These are phyloP conservation scores for Ramalina peruviana DNA, from an alignment of 495 filamentous ascomycete genomes.

Conservation along the genomic window DNA sequence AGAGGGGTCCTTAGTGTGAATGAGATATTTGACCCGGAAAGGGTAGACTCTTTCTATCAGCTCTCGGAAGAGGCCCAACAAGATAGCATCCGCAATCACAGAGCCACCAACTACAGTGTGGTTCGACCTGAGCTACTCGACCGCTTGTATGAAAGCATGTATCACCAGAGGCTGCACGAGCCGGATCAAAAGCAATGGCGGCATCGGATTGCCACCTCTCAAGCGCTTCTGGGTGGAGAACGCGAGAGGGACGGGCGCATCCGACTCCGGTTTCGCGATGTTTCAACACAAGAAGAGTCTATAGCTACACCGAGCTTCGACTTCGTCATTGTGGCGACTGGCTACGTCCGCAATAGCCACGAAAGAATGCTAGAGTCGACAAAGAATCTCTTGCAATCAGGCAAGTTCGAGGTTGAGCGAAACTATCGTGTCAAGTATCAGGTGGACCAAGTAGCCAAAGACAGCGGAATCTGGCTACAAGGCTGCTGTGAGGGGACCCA, in stretches of 20 bases:
- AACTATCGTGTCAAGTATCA: slow-evolving; percentile 66
- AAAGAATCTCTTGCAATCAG: slow-evolving; percentile 44
- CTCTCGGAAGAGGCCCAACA: slow-evolving; percentile 46
- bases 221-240: slow-evolving; percentile 46
- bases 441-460: slow-evolving; percentile 41
- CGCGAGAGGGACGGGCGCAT: slow-evolving; percentile 27
- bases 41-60: slow-evolving; percentile 58
- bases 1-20: slow-evolving; percentile 57
- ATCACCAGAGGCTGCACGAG: slow-evolving; percentile 64
- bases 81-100: slow-evolving; percentile 47
- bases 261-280: slow-evolving; percentile 20
- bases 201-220: slow-evolving; percentile 58
- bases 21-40: slow-evolving; percentile 83
- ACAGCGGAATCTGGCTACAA: slow-evolving; percentile 79
- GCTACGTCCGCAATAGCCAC: slow-evolving; percentile 69
- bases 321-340: slow-evolving; percentile 77
- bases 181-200: slow-evolving; percentile 61
- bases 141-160: slow-evolving; percentile 69
- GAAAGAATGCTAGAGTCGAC: slow-evolving; percentile 58
- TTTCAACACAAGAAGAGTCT: slow-evolving; percentile 18
- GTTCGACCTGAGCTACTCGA: slow-evolving; percentile 81
- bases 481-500: slow-evolving; percentile 89
- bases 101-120: slow-evolving; percentile 84
- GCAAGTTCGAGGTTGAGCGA: slow-evolving; percentile 33
- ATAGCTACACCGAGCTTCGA: slow-evolving; percentile 43